phyloP scores from a whole-genome alignment of 345 rosid genomes.

The Nephelium lappaceum region DNA sequence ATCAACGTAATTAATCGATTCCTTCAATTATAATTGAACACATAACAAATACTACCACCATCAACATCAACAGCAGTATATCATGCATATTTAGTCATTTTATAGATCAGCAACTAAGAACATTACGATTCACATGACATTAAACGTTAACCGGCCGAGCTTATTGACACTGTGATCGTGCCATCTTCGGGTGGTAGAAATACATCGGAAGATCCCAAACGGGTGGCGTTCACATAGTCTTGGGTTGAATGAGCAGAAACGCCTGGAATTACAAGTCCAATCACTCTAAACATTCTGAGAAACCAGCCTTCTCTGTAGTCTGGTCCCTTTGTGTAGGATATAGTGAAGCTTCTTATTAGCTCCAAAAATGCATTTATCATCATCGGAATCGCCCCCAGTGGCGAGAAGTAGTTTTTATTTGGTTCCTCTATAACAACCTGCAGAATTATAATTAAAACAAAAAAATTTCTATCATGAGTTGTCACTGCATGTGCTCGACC shows the following conservation, averaged over 20 bases:
- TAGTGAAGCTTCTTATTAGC: constrained; percentile 61
- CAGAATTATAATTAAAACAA: not conserved
- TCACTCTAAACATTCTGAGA: not conserved
- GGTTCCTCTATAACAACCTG: constrained; percentile 57
- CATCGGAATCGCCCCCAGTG: constrained; percentile 25
- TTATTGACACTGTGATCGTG: not conserved
- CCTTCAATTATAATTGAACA: no score
- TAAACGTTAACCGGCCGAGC: not conserved
- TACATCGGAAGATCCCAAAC: constrained; percentile 2
- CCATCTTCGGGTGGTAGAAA: not conserved
- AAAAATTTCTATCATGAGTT: not conserved
- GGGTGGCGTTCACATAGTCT: constrained; percentile 16
- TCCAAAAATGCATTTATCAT: constrained; percentile 42
- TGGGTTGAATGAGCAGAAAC: not conserved
- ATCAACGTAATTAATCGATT: not conserved
- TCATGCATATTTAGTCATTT: no score
- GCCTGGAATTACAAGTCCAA: constrained; percentile 14
- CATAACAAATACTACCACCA: no score
- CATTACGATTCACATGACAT: not conserved
- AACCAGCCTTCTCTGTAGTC: constrained; percentile 19
- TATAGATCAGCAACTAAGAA: no score
- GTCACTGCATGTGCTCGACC: no score
- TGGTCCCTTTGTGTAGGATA: constrained; percentile 26
- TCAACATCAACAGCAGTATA: no score
- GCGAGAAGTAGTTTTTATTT: constrained; percentile 55